These are phyloP conservation scores for Haplosporangium gracile DNA, from an alignment of 192 early-diverging fungal species.

Conservation along the genomic window DNA sequence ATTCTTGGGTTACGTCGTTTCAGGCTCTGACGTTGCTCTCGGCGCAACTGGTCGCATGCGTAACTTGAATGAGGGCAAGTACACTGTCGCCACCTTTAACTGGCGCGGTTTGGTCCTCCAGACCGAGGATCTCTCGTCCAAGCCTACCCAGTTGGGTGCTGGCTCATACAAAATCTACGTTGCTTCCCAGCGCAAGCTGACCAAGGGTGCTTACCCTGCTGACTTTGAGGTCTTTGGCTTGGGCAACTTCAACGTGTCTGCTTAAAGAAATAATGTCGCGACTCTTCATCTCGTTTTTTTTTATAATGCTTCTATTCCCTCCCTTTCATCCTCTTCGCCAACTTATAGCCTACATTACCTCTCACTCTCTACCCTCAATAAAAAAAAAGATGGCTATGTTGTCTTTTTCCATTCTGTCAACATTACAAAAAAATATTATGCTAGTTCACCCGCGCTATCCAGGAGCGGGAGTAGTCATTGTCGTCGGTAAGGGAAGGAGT, in stretches of 20 bases:
- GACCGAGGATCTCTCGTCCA: neutral
- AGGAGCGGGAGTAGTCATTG: too few relatives aligned
- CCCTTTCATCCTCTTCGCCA: neutral
- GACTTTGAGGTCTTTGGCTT: constrained; percentile 40
- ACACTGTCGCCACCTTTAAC: neutral
- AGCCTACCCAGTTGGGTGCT: constrained; percentile 8
- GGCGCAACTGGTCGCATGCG: constrained; percentile 9
- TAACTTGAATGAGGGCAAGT: neutral
- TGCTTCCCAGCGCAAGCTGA: constrained; percentile 33
- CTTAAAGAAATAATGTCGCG: neutral
- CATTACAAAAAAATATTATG: too few relatives aligned
- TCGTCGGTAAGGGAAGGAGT: too few relatives aligned
- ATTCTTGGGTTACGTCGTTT: constrained; percentile 20
- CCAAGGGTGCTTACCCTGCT: constrained; percentile 24
- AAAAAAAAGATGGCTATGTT: too few relatives aligned
- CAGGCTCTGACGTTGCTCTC: neutral
- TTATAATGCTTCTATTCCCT: neutral
- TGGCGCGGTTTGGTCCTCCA: constrained; percentile 19
- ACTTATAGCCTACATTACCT: too few relatives aligned
- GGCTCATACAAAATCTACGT: constrained; percentile 25
- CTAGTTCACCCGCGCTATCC: too few relatives aligned
- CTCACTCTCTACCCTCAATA: too few relatives aligned
- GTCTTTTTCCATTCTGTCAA: too few relatives aligned
- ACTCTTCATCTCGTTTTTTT: neutral
- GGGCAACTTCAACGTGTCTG: constrained; percentile 11